Evolutionary conservation across 2,329 filamentous ascomycete genomes (phyloP).

Genomic region (Acrocalymma vagum): DNA sequence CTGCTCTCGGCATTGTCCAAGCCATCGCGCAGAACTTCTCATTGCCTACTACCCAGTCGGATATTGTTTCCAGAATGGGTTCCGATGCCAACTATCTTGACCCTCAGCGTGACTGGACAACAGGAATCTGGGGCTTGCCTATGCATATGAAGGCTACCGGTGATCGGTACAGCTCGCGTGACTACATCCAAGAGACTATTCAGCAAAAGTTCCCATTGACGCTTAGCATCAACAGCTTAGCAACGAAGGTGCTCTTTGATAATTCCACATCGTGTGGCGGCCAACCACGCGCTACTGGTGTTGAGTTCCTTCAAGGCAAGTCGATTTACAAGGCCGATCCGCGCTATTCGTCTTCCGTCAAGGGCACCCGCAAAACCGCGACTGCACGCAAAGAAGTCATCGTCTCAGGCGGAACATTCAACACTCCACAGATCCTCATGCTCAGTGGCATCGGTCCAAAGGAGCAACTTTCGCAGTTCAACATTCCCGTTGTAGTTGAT

Average conservation of each 20-base stretch:
- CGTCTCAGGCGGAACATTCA: slow-evolving; percentile 60
- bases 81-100: slow-evolving; percentile 61
- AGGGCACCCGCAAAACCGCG: slow-evolving; percentile 43
- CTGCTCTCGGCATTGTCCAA: slow-evolving; percentile 40
- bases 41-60: slow-evolving; percentile 59
- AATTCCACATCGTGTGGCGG: slow-evolving; percentile 53
- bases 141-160: slow-evolving; percentile 58
- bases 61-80: slow-evolving; percentile 51
- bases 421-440: slow-evolving; percentile 70
- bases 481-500: slow-evolving; percentile 62
- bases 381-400: slow-evolving; percentile 42
- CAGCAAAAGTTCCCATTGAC: slow-evolving; percentile 43
- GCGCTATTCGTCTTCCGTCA: slow-evolving; percentile 33
- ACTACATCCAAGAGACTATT: slow-evolving; percentile 60
- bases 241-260: slow-evolving; percentile 50
- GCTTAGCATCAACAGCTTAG: slow-evolving; percentile 47
- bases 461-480: slow-evolving; percentile 59
- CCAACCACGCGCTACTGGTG: slow-evolving; percentile 48
- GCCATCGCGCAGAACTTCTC: slow-evolving; percentile 33
- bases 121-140: slow-evolving; percentile 65
- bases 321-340: slow-evolving; percentile 54
- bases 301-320: slow-evolving; percentile 53
- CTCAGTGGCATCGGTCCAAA: slow-evolving; percentile 68
- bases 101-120: slow-evolving; percentile 55
- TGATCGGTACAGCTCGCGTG: slow-evolving; percentile 63